Evolutionary conservation across 768 basidiomycete species (phyloP).

Genomic region (Boletus bicolor): DNA sequence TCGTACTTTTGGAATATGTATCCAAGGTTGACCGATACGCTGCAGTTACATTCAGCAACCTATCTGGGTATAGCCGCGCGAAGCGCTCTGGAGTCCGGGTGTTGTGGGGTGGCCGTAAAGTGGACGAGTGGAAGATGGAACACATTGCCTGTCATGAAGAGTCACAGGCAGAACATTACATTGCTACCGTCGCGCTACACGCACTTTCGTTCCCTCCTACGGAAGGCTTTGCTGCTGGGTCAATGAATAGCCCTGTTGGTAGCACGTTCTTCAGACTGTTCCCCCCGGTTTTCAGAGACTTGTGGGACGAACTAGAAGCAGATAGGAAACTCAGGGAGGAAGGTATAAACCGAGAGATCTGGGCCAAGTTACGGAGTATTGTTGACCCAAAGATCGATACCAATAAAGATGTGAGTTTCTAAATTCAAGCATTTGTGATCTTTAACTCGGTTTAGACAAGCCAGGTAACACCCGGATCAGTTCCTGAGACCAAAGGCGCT

Average conservation of each 20-base stretch:
- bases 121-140: conserved; percentile 76
- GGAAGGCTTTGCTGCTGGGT: conserved; percentile 61
- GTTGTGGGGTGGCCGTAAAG: conserved; percentile 63
- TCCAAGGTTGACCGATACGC: conserved; percentile 72
- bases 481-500: conserved; percentile 15
- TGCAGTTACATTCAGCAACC: conserved; percentile 57
- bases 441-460: conserved; percentile 14
- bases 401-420: conserved; percentile 39
- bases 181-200: conserved; percentile 83
- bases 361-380: conserved; percentile 66
- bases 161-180: conserved; percentile 84
- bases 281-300: conserved; percentile 78
- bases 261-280: conserved; percentile 73
- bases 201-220: conserved; percentile 62
- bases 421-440: not conserved
- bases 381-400: conserved; percentile 56
- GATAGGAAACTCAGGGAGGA: conserved; percentile 61
- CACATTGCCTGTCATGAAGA: conserved; percentile 77
- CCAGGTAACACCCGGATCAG: conserved; percentile 19
- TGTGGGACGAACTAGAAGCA: conserved; percentile 88
- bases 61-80: conserved; percentile 73
- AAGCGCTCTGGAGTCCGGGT: conserved; percentile 70
- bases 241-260: conserved; percentile 41
- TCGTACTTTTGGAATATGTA: conserved; percentile 64
- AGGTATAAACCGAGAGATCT: conserved; percentile 58